Percentiles rank a stretch among this genome's conserved stretches.
phyloP scores from a whole-genome alignment of 257 asterid species.

The Solanum chilense region DNA sequence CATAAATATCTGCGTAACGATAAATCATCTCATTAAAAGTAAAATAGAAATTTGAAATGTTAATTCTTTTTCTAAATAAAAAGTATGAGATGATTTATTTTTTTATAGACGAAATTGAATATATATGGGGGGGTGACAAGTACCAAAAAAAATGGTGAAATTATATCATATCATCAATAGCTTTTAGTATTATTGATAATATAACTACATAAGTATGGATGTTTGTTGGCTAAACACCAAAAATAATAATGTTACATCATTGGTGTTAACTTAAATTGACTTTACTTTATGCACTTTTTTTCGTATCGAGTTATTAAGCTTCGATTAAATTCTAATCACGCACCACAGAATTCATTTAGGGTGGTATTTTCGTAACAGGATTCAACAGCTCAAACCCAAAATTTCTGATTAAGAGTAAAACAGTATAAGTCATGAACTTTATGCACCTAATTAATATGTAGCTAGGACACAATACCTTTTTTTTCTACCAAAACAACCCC shows the following conservation, averaged over 20 bases:
- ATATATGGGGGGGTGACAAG: neutral
- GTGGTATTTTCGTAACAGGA: no score
- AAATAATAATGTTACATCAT: neutral
- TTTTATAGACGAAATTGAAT: neutral
- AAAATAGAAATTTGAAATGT: neutral
- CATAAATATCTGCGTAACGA: neutral
- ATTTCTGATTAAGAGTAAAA: no score
- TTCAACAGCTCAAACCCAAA: no score
- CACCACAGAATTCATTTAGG: fast-evolving
- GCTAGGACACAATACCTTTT: neutral
- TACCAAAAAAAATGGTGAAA: neutral
- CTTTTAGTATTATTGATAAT: neutral
- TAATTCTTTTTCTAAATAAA: neutral
- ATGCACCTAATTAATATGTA: neutral
- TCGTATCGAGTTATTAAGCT: no score
- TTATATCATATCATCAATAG: neutral
- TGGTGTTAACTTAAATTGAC: slow-evolving; percentile 6
- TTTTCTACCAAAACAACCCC: neutral
- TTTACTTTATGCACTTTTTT: neutral
- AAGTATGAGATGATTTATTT: neutral
- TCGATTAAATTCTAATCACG: no score
- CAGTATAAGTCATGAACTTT: neutral
- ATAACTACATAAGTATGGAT: slow-evolving; percentile 19
- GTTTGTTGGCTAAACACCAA: neutral
- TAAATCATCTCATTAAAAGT: neutral